Evolutionary conservation across 768 basidiomycete genomes (phyloP).

Genomic region (Suillus cothurnatus): DNA sequence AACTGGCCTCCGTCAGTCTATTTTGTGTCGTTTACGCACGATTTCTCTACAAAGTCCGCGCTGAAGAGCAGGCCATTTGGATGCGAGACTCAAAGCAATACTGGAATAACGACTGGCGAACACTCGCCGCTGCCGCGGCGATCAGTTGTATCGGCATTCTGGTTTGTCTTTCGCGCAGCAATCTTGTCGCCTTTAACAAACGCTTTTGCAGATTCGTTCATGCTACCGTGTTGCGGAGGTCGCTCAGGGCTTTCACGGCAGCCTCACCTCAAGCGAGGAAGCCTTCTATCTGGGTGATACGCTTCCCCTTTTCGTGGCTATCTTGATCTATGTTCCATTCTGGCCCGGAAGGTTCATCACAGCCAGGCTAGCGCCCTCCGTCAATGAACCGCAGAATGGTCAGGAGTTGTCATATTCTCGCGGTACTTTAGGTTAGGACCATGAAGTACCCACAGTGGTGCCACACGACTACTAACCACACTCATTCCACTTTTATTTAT

Average conservation of each 20-base stretch:
- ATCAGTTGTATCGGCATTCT: constrained; percentile 66
- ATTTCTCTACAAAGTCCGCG: constrained; percentile 53
- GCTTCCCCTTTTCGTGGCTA: constrained; percentile 64
- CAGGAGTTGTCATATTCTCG: not conserved
- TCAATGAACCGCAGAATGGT: not conserved
- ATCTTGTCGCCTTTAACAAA: not conserved
- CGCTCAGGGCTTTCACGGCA: constrained; percentile 62
- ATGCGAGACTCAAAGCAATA: constrained; percentile 34
- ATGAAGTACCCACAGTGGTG: not conserved
- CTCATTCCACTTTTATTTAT: not conserved
- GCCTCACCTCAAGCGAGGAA: constrained; percentile 56
- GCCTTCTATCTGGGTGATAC: constrained; percentile 73
- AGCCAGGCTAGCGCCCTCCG: not conserved
- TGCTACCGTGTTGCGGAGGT: constrained; percentile 62
- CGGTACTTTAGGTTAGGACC: no score
- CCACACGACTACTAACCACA: not conserved
- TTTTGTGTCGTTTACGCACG: constrained; percentile 50
- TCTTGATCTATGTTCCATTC: constrained; percentile 54
- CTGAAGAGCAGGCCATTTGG: constrained; percentile 44
- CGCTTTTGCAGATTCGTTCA: constrained; percentile 56
- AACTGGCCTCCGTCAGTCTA: constrained; percentile 52
- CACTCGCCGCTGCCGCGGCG: constrained; percentile 50
- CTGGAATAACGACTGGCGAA: constrained; percentile 62
- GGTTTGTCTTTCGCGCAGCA: constrained; percentile 38
- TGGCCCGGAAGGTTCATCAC: constrained; percentile 66